A percentile compares a stretch with the other conserved stretches of the same genome.
These are phyloP conservation scores for Phytomonas sp. DNA, from an alignment of 208 protist species.

Conservation along the genomic window DNA sequence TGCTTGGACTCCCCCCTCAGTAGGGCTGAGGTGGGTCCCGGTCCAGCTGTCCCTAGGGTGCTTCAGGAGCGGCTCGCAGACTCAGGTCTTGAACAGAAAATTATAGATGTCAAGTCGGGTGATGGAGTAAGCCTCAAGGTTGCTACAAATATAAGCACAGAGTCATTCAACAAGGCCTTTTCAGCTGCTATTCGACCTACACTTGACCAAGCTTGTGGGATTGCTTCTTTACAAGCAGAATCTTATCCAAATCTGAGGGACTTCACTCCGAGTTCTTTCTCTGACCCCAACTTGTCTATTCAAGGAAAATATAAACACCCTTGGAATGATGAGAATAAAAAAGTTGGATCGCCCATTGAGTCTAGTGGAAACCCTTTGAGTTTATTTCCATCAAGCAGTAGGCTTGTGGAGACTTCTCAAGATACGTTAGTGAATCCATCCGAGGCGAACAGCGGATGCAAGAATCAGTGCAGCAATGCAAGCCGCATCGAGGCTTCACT, in stretches of 20 bases:
- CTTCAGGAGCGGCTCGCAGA: background rate
- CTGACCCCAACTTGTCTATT: background rate
- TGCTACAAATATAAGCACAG: background rate
- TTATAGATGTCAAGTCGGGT: background rate
- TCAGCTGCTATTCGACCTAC: background rate
- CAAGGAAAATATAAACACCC: background rate
- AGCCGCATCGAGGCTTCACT: slow-evolving; percentile 28
- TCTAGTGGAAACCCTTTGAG: background rate
- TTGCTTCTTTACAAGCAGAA: background rate
- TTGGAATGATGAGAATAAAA: background rate
- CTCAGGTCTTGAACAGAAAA: background rate
- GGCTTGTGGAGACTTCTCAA: background rate
- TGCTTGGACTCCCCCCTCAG: background rate
- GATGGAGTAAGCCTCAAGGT: background rate
- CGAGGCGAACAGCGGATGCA: background rate
- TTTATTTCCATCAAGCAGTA: background rate
- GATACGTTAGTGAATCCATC: background rate
- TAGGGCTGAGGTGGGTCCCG: background rate
- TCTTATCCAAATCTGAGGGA: background rate
- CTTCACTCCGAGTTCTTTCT: background rate
- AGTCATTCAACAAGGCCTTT: background rate
- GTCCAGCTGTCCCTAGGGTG: background rate
- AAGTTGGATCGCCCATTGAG: background rate
- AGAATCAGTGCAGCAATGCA: background rate
- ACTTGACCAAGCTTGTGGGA: background rate